A percentile compares a stretch with the other conserved stretches of the same genome.
Conservation (phyloP, 75 land plant genomes). For the Selaginella tamariscina region DNA sequence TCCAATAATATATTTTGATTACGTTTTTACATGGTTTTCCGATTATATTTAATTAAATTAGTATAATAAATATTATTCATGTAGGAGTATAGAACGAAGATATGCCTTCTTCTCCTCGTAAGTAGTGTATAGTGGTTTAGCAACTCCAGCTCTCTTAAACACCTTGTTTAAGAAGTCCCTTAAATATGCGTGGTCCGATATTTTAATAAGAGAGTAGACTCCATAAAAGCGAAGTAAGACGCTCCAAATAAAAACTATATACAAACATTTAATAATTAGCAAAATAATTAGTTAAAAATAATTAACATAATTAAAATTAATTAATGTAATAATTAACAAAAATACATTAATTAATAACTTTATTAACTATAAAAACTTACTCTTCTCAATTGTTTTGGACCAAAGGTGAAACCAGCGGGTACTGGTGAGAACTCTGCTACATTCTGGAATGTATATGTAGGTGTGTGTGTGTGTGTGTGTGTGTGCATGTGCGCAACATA, state of each 20-base stretch:
- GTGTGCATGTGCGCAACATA: too few relatives aligned
- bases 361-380: not conserved
- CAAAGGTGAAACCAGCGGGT: slow-evolving; percentile 7
- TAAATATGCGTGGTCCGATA: slow-evolving; percentile 25
- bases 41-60: too few relatives aligned
- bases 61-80: too few relatives aligned
- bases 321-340: not conserved
- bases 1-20: too few relatives aligned
- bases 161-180: slow-evolving; percentile 16
- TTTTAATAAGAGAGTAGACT: slow-evolving; percentile 12
- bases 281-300: not conserved
- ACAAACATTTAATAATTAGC: too few relatives aligned
- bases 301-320: not conserved
- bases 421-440: not conserved
- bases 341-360: not conserved
- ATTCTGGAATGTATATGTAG: not conserved
- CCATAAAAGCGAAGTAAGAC: not conserved
- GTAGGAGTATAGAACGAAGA: slow-evolving; percentile 16
- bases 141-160: slow-evolving; percentile 22
- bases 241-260: slow-evolving; percentile 16
- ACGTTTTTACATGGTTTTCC: too few relatives aligned
- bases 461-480: too few relatives aligned
- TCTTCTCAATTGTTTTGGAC: not conserved
- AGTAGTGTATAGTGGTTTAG: slow-evolving; percentile 24
- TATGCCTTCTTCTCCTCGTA: slow-evolving; percentile 29